Evolutionary conservation across 306 rosid genomes (phyloP).

Genomic region (Fragaria vesca): DNA sequence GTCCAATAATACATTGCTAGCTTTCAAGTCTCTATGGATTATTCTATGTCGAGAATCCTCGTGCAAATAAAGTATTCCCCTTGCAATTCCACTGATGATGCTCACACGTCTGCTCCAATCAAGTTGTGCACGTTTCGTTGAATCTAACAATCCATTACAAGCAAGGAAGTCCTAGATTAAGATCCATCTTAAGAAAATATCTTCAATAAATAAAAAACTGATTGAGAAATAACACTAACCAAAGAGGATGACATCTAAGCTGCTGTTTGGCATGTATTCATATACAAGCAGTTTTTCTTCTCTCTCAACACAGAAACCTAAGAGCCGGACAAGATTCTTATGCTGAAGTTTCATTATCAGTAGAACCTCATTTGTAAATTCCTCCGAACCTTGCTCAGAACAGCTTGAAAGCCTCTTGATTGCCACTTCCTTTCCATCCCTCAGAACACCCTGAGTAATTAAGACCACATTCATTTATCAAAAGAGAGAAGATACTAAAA

Average conservation of each 20-base stretch:
- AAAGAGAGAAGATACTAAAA: neutral
- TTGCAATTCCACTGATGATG: slow-evolving; percentile 49
- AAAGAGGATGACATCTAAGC: slow-evolving; percentile 56
- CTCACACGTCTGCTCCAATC: slow-evolving; percentile 58
- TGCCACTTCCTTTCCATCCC: slow-evolving; percentile 56
- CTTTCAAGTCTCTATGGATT: slow-evolving; percentile 65
- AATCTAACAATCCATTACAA: slow-evolving; percentile 11
- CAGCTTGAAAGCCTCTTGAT: slow-evolving; percentile 61
- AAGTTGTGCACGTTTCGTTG: slow-evolving; percentile 20
- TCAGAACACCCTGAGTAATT: slow-evolving; percentile 48
- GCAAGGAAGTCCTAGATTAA: neutral
- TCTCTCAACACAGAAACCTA: slow-evolving; percentile 63
- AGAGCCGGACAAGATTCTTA: slow-evolving; percentile 57
- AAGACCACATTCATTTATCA: neutral
- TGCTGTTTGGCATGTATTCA: slow-evolving; percentile 66
- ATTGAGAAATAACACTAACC: slow-evolving; percentile 30
- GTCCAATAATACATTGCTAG: slow-evolving; percentile 56
- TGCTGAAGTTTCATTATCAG: slow-evolving; percentile 67
- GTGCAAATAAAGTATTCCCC: slow-evolving; percentile 64
- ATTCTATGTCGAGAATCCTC: slow-evolving; percentile 64
- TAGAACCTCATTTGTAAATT: slow-evolving; percentile 63
- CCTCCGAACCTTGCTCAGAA: slow-evolving; percentile 58
- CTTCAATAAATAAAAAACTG: neutral
- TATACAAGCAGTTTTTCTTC: slow-evolving; percentile 62
- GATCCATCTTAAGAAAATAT: neutral